Percentiles rank a stretch among this genome's conserved stretches.
These are phyloP conservation scores for Fusarium beomiforme DNA, from an alignment of 2,329 filamentous ascomycete genomes.

Conservation along the genomic window DNA sequence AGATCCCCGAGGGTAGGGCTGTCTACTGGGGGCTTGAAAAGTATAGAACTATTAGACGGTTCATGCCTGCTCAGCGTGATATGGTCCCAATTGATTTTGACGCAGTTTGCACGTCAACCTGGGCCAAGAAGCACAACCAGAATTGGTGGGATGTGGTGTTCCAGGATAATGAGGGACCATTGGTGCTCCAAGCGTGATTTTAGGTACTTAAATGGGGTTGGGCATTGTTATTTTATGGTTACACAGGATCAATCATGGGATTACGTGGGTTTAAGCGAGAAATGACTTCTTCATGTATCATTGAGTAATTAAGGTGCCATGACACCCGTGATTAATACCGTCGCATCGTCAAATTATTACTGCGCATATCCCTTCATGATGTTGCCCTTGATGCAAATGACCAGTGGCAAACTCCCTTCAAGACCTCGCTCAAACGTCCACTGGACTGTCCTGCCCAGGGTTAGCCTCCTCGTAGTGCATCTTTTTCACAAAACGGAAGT, in stretches of 20 bases:
- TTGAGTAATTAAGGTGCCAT: background rate
- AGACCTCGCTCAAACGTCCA: background rate
- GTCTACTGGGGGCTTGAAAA: conserved; percentile 27
- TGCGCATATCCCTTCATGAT: too few relatives aligned
- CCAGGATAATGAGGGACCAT: conserved; percentile 9
- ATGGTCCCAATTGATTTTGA: conserved; percentile 12
- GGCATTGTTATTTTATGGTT: background rate
- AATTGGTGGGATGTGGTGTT: conserved; percentile 25
- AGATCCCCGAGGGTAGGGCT: background rate
- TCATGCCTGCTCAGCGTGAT: background rate
- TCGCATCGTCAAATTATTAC: too few relatives aligned
- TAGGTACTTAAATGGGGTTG: background rate
- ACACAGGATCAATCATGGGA: background rate
- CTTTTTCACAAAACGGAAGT: conserved; percentile 59
- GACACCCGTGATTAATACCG: too few relatives aligned
- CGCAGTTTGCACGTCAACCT: conserved; percentile 3
- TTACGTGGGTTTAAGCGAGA: background rate
- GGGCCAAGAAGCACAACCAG: conserved; percentile 22
- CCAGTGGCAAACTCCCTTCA: background rate
- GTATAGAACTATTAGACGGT: conserved; percentile 25
- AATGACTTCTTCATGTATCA: background rate
- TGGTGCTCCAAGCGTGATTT: conserved; percentile 8
- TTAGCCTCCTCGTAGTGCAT: conserved; percentile 60
- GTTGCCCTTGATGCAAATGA: background rate
- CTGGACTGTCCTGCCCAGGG: conserved; percentile 49